These are phyloP conservation scores for Aureobasidium sp. DNA, from an alignment of 2,329 filamentous ascomycete genomes.

Conservation along the genomic window DNA sequence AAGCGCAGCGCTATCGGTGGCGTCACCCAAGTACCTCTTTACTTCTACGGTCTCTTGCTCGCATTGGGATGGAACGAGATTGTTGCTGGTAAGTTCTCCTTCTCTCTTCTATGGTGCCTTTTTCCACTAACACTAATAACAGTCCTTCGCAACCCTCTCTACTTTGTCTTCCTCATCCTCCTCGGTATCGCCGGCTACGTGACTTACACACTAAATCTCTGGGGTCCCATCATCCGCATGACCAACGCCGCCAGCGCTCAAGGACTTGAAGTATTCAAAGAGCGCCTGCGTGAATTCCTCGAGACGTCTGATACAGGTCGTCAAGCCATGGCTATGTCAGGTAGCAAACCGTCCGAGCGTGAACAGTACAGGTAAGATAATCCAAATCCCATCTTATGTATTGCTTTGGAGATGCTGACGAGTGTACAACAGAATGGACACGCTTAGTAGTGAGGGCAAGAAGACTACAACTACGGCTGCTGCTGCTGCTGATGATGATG, in stretches of 20 bases:
- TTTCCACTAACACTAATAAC: constrained; percentile 8
- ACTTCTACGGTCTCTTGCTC: constrained; percentile 85
- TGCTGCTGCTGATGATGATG: constrained; percentile 19
- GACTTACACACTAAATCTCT: constrained; percentile 87
- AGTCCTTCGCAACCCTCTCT: constrained; percentile 90
- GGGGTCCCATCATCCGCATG: constrained; percentile 95
- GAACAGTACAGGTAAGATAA: constrained; percentile 1
- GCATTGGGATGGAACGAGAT: constrained; percentile 99
- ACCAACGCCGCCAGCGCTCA: constrained; percentile 79
- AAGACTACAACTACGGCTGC: constrained; percentile 22
- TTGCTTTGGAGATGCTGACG: background rate
- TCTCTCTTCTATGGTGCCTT: background rate
- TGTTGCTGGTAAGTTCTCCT: constrained; percentile 59
- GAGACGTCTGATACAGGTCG: constrained; percentile 78
- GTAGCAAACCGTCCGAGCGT: constrained; percentile 4
- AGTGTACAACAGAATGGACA: constrained; percentile 26
- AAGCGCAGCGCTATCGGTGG: constrained; percentile 95
- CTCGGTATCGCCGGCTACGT: constrained; percentile 71
- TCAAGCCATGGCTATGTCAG: constrained; percentile 70
- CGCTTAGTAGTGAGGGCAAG: constrained; percentile 35
- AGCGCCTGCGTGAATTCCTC: constrained; percentile 81
- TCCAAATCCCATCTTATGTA: background rate
- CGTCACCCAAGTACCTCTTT: constrained; percentile 85
- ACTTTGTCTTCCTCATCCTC: constrained; percentile 82
- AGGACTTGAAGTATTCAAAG: constrained; percentile 84